Base-by-base conservation (phyloP, 495 filamentous ascomycete genomes). In the Echria macrotheca region DNA sequence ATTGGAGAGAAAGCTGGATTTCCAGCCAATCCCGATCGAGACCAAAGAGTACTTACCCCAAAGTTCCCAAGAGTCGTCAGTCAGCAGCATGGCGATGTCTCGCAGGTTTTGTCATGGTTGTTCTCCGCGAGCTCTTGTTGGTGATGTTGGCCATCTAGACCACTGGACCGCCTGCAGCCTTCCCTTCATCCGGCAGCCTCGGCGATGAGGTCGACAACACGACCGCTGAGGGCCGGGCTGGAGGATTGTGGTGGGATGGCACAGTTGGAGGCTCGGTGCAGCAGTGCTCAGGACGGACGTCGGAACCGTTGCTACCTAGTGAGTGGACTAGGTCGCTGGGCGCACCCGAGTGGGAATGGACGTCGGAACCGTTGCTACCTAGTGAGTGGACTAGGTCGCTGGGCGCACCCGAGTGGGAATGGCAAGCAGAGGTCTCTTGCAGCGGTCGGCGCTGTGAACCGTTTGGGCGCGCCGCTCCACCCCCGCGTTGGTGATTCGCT, bases 401-500 rank as follows among this genome's bases (percentile, higher is more conserved):
- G 38, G 38, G 11, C 38, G 17, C 38, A 21, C 38, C 38, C 22
- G 44, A 35, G 31, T 21, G 43, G 31, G 44, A 24, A 46, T 32
- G 11, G 28, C 31, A 24, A 21, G 23, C 17, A 10, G 44, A 31
- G n/a, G 14, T 36, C 8, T 33, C 35, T 10, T 31, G 22, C 37
- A 43, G 44, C 32, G n/a, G 10, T 41, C 47, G 47, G 47, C 24
- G 37, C 18, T 50, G 37, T 56, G 28, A 44, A 56, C 53, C 39
- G 49, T 47, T 46, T 49, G 17, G 39, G 45, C 17, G 37, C 35
- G 38, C 37, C 31, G 39, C 52, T 45, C 54, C 54, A 53, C 51
- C 57, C 53, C 57, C 54, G 47, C 57, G 46, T 53, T 56, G 47
- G 43, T 49, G 37, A 22, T 28, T 38, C 44, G 21, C 40, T 26